Percentiles rank a stretch among this genome's conserved stretches.
phyloP scores from a whole-genome alignment of 2,329 filamentous ascomycete genomes.

The Macrophomina pseudophaseolina region DNA sequence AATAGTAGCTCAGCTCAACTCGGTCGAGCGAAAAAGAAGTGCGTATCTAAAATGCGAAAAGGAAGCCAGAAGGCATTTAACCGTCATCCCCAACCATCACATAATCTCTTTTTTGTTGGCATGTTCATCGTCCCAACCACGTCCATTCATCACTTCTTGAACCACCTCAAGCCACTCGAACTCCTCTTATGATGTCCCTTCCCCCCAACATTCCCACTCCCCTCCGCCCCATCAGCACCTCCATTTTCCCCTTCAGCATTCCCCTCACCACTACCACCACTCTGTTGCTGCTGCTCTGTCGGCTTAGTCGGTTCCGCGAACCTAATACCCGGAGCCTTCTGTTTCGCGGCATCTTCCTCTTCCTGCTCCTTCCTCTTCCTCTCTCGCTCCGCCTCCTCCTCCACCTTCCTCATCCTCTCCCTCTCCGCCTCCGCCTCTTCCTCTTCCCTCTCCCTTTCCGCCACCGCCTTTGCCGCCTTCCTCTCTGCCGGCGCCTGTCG shows the following conservation, averaged over 20 bases:
- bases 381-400: background rate
- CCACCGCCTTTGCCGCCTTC: background rate
- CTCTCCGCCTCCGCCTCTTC: background rate
- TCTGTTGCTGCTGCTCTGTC: slow-evolving; percentile 6
- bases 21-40: too few species aligned
- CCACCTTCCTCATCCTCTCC: background rate
- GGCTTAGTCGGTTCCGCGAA: slow-evolving; percentile 28
- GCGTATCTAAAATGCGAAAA: too few species aligned
- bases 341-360: slow-evolving; percentile 1
- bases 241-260: background rate
- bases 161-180: slow-evolving; percentile 24
- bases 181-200: slow-evolving; percentile 17
- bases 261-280: background rate
- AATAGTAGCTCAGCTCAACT: background rate
- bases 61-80: background rate
- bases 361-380: background rate
- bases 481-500: slow-evolving; percentile 7
- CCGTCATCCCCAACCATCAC: background rate
- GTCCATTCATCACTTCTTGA: background rate
- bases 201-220: background rate
- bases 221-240: background rate
- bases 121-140: background rate
- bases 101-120: background rate
- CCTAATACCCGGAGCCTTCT: slow-evolving; percentile 26
- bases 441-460: background rate